These are phyloP conservation scores for Coemansia sp. DNA, from an alignment of 192 early-diverging fungal genomes.

Conservation along the genomic window DNA sequence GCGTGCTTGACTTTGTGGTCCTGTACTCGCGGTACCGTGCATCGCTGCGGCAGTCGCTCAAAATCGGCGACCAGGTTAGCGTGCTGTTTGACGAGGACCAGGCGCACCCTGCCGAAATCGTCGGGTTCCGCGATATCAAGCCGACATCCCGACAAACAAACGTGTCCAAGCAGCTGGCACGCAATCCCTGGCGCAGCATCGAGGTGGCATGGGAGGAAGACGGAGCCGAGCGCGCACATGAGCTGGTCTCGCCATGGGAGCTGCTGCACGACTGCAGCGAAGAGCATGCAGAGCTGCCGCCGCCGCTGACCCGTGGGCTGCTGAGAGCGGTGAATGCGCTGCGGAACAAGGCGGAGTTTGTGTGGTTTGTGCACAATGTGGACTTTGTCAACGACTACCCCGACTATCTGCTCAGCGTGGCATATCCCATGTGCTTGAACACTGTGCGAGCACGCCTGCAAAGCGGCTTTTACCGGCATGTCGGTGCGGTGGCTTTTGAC, in stretches of 20 bases:
- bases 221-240: constrained; percentile 6
- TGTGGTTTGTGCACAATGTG: constrained; percentile 62
- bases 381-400: constrained; percentile 59
- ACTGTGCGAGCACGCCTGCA: constrained; percentile 58
- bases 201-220: constrained; percentile 39
- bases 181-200: constrained; percentile 49
- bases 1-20: constrained; percentile 68
- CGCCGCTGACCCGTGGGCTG: constrained; percentile 32
- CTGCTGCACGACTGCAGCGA: constrained; percentile 22
- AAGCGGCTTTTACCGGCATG: constrained; percentile 61
- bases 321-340: constrained; percentile 51
- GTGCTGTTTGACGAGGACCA: constrained; percentile 65
- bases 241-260: constrained; percentile 43
- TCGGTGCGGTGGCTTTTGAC: constrained; percentile 66
- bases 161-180: constrained; percentile 53
- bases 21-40: constrained; percentile 61
- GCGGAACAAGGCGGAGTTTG: constrained; percentile 40
- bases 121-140: constrained; percentile 46
- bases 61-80: constrained; percentile 57
- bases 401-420: constrained; percentile 60
- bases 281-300: constrained; percentile 15
- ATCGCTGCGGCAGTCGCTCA: constrained; percentile 53
- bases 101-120: constrained; percentile 56
- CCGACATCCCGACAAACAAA: constrained; percentile 43
- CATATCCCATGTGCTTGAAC: constrained; percentile 72